A percentile compares a stretch with the other conserved stretches of the same genome.
phyloP scores from a whole-genome alignment of 768 basidiomycete species.

The Leccinum subgranulosum region DNA sequence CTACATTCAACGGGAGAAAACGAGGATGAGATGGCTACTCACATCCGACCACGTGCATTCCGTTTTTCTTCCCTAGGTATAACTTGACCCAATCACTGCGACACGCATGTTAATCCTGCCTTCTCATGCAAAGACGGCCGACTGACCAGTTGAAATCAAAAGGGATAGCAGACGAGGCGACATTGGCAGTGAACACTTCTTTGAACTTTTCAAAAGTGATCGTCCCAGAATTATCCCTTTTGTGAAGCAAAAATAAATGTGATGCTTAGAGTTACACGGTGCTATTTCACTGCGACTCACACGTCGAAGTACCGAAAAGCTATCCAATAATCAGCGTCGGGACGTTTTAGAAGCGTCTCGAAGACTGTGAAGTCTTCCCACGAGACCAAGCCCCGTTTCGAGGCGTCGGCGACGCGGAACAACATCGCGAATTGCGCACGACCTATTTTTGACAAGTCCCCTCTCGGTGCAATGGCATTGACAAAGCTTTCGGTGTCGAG shows the following conservation, averaged over 20 bases:
- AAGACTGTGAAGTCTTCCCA: constrained; percentile 98
- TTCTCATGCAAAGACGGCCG: not conserved
- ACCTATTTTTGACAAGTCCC: constrained; percentile 82
- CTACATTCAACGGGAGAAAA: constrained; percentile 7
- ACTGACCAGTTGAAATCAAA: constrained; percentile 91
- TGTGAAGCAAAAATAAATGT: not conserved
- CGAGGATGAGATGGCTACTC: constrained; percentile 28
- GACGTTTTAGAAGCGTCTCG: constrained; percentile 87
- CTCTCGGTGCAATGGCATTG: constrained; percentile 88
- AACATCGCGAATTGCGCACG: constrained; percentile 87
- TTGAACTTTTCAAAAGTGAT: constrained; percentile 97
- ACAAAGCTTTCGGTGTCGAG: constrained; percentile 88
- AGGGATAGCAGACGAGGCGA: constrained; percentile 78
- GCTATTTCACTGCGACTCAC: constrained; percentile 45
- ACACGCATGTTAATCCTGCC: constrained; percentile 4
- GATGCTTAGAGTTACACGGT: constrained; percentile 1
- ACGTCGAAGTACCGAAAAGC: constrained; percentile 96
- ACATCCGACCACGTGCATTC: constrained; percentile 90
- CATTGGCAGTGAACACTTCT: constrained; percentile 79
- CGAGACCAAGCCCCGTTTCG: constrained; percentile 71
- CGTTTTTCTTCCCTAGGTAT: constrained; percentile 92
- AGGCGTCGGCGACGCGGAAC: constrained; percentile 84
- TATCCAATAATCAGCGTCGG: constrained; percentile 97
- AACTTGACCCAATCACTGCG: constrained; percentile 91
- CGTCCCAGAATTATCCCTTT: constrained; percentile 84